phyloP scores from a whole-genome alignment of 257 asterid species.

The Forsythia viridissima region DNA sequence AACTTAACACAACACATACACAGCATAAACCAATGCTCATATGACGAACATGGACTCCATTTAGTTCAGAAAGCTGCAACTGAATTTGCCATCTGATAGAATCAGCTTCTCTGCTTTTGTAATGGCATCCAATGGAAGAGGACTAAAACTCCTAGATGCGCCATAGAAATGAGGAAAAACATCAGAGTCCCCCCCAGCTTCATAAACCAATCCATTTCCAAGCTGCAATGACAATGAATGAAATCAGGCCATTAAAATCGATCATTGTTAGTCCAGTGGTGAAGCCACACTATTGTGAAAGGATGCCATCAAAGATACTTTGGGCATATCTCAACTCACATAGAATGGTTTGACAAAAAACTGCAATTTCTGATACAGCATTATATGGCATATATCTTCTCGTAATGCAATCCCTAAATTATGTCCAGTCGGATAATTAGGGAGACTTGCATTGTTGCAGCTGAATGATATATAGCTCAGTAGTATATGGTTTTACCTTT shows the following conservation, averaged over 20 bases:
- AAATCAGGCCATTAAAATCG: neutral
- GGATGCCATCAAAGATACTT: neutral
- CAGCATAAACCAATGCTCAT: neutral
- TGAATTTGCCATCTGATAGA: constrained; percentile 48
- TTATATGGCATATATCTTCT: neutral
- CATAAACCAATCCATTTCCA: constrained; percentile 77
- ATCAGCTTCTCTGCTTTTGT: constrained; percentile 65
- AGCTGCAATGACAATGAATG: constrained; percentile 49
- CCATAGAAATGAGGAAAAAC: constrained; percentile 93
- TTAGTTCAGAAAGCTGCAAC: constrained; percentile 52
- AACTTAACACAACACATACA: constrained; percentile 2
- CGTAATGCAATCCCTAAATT: neutral
- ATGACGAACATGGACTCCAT: constrained; percentile 13
- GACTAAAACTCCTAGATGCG: constrained; percentile 70
- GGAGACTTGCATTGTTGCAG: neutral
- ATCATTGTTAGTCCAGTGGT: constrained; percentile 17
- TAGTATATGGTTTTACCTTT: constrained; percentile 41
- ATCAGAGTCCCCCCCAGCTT: constrained; percentile 53
- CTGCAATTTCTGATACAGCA: neutral
- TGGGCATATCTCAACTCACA: neutral
- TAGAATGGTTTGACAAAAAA: neutral
- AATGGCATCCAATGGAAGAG: constrained; percentile 71
- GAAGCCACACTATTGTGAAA: neutral
- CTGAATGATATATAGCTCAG: neutral
- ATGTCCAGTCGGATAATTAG: constrained; percentile 3